A percentile compares a stretch with the other conserved stretches of the same genome.
Evolutionary conservation across 2,329 filamentous ascomycete genomes (phyloP).

Genomic region (Aspergillus fructus): DNA sequence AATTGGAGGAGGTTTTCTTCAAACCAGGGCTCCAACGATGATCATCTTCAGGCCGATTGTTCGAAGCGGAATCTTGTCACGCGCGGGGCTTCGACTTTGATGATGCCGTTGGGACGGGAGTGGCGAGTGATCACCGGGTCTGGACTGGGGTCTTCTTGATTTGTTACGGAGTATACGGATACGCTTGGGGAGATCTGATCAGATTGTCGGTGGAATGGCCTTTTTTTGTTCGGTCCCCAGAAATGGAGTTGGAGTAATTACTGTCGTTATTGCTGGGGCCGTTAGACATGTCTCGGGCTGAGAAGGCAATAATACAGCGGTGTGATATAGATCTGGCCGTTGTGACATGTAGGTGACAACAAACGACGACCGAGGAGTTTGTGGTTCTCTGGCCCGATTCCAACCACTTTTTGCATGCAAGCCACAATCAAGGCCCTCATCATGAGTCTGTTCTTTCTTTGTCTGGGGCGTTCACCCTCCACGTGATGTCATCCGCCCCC

Average conservation of each 20-base stretch:
- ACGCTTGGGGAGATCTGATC: not conserved
- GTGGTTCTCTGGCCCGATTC: not conserved
- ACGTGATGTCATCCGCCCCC: not conserved
- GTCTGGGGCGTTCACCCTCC: too few species aligned
- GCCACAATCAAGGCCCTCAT: not conserved
- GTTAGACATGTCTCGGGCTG: not conserved
- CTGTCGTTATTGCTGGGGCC: not conserved
- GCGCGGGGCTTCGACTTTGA: not conserved
- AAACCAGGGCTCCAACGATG: too few species aligned
- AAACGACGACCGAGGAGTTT: too few species aligned
- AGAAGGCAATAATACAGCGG: not conserved
- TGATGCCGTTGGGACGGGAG: not conserved
- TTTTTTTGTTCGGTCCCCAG: not conserved
- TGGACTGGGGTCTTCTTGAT: not conserved
- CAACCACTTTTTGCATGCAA: not conserved
- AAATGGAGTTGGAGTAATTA: not conserved
- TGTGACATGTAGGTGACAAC: too few species aligned
- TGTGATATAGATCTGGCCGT: not conserved
- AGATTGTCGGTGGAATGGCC: not conserved
- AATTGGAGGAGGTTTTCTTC: too few species aligned
- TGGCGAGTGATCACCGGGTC: conserved; percentile 1
- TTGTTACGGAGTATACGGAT: too few species aligned
- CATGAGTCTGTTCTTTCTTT: too few species aligned
- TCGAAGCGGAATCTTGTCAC: not conserved
- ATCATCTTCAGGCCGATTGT: too few species aligned